Base-by-base conservation (phyloP, 345 rosid genomes). In the Rhodamnia rubescens region DNA sequence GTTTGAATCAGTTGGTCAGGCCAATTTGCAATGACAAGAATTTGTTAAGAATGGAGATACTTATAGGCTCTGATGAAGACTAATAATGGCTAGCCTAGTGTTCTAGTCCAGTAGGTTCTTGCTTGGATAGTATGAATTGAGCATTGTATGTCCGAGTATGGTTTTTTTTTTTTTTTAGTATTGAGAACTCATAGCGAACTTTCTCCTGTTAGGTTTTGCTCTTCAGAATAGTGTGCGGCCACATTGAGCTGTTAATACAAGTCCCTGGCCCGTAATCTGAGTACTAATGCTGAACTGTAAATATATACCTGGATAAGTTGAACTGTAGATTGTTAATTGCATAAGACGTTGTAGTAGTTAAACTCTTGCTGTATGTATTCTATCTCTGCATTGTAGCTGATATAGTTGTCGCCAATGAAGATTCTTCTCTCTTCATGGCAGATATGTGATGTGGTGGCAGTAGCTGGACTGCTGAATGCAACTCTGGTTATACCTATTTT, bases 391-490 rank as follows among this genome's bases (percentile, higher is more conserved):
- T 69, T 69, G 20, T 69, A 32, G 78, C 78, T 15, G 0, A 12
- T 74, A 74, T 29, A 69, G 78, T 32, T 69, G 78, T 69, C 42
- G 9, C 44, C 61, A 18, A 26, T 44, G 74, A 55, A 44, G 47
- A 55, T 57, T 84, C 42, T 22, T 29, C 29, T 75, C n/a, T 61
- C 85, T 36, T 59, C 78, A 24, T 49, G 89, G 83, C 91, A 94
- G 99, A 96, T 97, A 90, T 97, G 98, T 84, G 99, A 97, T 92
- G 99, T 94, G n/a, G 99, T 97, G 89, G 98, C 98, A 58, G 98
- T 97, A 86, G 98, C 98, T 74, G 95, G 98, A 91, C 91, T 97
- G 36, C 90, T 97, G 53, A 97, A 97, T 91, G 99, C 99, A 59
- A 97, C 99, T 59, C 98, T 97, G 87, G 93, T 97, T 83, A 96